Conservation (phyloP, 2,329 filamentous ascomycete genomes). For the Bimuria novae-zelandiae region DNA sequence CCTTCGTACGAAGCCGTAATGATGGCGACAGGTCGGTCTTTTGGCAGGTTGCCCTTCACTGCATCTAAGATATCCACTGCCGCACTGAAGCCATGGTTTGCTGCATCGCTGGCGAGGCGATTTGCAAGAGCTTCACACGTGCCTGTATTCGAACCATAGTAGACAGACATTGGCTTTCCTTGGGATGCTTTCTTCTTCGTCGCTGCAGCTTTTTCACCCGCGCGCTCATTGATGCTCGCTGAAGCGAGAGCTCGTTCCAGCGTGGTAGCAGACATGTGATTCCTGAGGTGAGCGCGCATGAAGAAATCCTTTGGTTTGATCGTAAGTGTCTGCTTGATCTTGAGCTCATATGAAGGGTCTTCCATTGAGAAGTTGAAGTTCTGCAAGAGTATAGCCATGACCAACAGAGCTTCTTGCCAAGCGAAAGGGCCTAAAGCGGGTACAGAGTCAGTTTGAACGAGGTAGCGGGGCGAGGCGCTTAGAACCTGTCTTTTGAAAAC, state of each 20-base stretch:
- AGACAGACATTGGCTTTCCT: constrained; percentile 42
- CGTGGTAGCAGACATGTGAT: constrained; percentile 7
- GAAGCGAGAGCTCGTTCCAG: background rate
- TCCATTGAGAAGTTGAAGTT: constrained; percentile 51
- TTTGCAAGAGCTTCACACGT: constrained; percentile 51
- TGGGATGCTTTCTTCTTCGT: constrained; percentile 18
- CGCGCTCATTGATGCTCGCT: background rate
- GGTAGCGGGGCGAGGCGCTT: too few species aligned
- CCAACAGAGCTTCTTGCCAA: constrained; percentile 58
- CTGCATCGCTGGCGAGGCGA: constrained; percentile 41
- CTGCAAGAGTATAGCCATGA: constrained; percentile 51
- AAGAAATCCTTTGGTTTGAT: constrained; percentile 47
- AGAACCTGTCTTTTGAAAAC: too few species aligned
- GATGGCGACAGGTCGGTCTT: constrained; percentile 45
- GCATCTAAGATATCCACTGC: constrained; percentile 43
- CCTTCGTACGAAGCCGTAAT: constrained; percentile 51
- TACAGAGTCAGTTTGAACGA: too few species aligned
- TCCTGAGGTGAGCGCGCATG: constrained; percentile 26
- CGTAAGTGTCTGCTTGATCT: constrained; percentile 52
- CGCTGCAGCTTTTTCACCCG: background rate
- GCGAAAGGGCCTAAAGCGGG: constrained; percentile 61
- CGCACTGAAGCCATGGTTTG: constrained; percentile 43
- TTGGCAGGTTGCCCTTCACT: constrained; percentile 39
- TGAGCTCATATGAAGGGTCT: constrained; percentile 50
- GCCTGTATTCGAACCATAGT: constrained; percentile 49